Base-by-base conservation (phyloP, 257 asterid species). In the Eucommia ulmoides region DNA sequence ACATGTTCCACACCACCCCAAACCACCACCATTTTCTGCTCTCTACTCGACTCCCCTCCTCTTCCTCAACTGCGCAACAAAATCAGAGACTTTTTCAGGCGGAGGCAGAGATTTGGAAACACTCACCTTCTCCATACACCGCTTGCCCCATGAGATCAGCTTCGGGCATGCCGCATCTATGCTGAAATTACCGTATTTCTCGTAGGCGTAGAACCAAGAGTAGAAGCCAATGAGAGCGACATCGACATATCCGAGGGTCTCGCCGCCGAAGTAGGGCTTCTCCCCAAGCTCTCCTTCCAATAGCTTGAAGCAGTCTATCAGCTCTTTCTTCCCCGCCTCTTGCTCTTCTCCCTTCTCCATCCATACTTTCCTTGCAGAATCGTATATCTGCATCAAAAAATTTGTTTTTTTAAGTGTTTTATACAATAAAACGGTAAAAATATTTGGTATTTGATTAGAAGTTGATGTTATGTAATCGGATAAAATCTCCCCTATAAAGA, bases 201-300 rank as follows among this genome's bases (percentile, higher is more conserved):
- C 93, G 19, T 65, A 74, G 50, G 77, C 26, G 21, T 64, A n/a
- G 25, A 82, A 76, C 93, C 93, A 82, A 19, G 67, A 17, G 41
- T 69, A 74, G 64, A 50, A 79, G 14, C 69, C 41, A 24, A 76
- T 22, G 1, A 79, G 62, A 20, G 81, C 66, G 44, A 78, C 55
- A 25, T 78, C 87, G 0, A 75, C 35, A 60, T 61, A 70, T 38
- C 87, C 86, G 42, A 78, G 78, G 8, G 20, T 49, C 22, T 73
- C 76, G 8, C 93, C 82, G 4, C 70, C 81, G n/a, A 81, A 73
- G 63, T 60, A 78, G 44, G 71, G 63, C 55, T 73, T 61, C 42
- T 73, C 66, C 26, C 83, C 83, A 46, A 81, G 54, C 20, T 67
- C 79, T 11, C 66, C 66, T 45, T 81, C 80, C 20, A 78, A 18